Percentiles rank a stretch among this genome's conserved stretches.
Evolutionary conservation across 1,284 basidiomycete genomes (phyloP).

Genomic region (Rhodotorula sp.): DNA sequence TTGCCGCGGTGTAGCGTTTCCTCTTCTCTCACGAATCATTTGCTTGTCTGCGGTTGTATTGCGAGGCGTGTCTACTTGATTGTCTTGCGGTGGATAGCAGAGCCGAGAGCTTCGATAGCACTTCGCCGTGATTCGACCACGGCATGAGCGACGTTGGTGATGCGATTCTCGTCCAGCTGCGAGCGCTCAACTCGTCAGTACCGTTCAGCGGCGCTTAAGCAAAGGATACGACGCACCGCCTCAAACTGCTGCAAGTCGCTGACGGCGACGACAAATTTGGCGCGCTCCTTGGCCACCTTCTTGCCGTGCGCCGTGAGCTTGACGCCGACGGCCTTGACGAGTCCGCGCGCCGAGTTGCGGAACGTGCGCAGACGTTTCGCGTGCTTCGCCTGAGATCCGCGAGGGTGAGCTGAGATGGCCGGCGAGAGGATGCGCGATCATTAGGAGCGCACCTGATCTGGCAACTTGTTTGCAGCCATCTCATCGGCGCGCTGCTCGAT

Average conservation of each 20-base stretch:
- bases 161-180: conserved; percentile 32
- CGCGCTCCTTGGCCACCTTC: conserved; percentile 33
- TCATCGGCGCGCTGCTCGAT: conserved; percentile 23
- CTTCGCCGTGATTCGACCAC: conserved; percentile 33
- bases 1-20: neutral
- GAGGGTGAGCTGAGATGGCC: neutral
- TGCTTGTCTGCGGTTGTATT: neutral
- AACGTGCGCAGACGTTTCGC: conserved; percentile 31
- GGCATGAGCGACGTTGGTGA: conserved; percentile 29
- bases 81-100: conserved; percentile 33
- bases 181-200: too few relatives aligned
- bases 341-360: conserved; percentile 27
- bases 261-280: conserved; percentile 19
- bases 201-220: too few relatives aligned
- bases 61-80: conserved; percentile 15
- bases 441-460: conserved; percentile 27
- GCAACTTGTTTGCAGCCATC: conserved; percentile 15
- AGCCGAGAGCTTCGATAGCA: conserved; percentile 29
- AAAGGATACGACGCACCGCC: neutral
- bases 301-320: conserved; percentile 33
- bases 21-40: neutral
- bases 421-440: neutral
- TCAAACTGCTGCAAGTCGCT: conserved; percentile 13
- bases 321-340: conserved; percentile 19
- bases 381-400: conserved; percentile 23